Conservation (phyloP, 208 protist species). For the Trypanosoma lewisi region DNA sequence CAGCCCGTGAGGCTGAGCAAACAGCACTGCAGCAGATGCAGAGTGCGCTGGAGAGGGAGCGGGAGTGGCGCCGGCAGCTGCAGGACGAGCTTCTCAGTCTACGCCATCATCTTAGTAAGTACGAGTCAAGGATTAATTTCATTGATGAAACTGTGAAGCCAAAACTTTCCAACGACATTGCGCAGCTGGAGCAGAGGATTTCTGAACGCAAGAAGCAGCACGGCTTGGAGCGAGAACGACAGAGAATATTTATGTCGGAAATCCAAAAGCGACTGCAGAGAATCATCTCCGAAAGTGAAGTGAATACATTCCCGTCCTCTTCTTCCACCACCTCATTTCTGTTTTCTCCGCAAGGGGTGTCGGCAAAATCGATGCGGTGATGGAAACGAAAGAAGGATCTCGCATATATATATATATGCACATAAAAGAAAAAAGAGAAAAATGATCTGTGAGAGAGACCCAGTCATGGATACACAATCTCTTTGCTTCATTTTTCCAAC, state of each 20-base stretch:
- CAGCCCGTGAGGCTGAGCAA: background rate
- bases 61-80: slow-evolving; percentile 14
- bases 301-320: background rate
- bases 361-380: too few relatives aligned
- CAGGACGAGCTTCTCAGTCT: slow-evolving; percentile 29
- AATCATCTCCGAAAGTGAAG: background rate
- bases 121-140: slow-evolving; percentile 34
- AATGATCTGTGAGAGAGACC: too few relatives aligned
- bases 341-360: background rate
- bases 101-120: slow-evolving; percentile 25
- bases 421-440: too few relatives aligned
- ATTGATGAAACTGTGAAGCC: slow-evolving; percentile 40
- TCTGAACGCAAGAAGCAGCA: slow-evolving; percentile 12
- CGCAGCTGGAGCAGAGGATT: slow-evolving; percentile 26
- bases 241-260: slow-evolving; percentile 7
- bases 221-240: slow-evolving; percentile 1
- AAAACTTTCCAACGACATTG: slow-evolving; percentile 26
- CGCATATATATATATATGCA: background rate
- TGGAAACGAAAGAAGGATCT: background rate
- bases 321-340: background rate
- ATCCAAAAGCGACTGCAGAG: slow-evolving; percentile 13
- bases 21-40: slow-evolving; percentile 1
- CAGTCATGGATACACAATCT: background rate
- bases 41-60: slow-evolving; percentile 13
- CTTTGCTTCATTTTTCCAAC: background rate